A percentile compares a stretch with the other conserved stretches of the same genome.
phyloP scores from a whole-genome alignment of 2,329 filamentous ascomycete species.

The Monosporascus cannonballus region DNA sequence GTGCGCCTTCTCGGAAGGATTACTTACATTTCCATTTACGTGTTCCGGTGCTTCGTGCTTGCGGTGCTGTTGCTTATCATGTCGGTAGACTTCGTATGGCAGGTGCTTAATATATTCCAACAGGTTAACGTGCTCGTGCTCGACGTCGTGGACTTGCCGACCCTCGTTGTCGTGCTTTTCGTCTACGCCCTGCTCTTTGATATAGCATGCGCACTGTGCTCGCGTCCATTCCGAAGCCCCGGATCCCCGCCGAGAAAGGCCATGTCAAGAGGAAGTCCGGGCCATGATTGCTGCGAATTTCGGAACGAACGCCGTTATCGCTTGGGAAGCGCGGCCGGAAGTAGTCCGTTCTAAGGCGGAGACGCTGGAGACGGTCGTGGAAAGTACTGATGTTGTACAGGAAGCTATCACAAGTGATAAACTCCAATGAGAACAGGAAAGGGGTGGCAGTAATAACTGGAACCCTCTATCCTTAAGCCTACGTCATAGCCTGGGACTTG shows the following conservation, averaged over 20 bases:
- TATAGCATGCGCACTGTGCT: slow-evolving; percentile 80
- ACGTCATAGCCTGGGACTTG: slow-evolving; percentile 22
- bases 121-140: slow-evolving; percentile 81
- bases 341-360: slow-evolving; percentile 33
- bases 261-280: slow-evolving; percentile 70
- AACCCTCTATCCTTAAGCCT: slow-evolving; percentile 7
- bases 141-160: slow-evolving; percentile 64
- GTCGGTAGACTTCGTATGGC: slow-evolving; percentile 74
- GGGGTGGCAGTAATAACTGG: background rate
- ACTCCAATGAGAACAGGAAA: slow-evolving; percentile 1
- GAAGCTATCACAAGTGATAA: slow-evolving; percentile 1
- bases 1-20: slow-evolving; percentile 62
- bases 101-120: slow-evolving; percentile 58
- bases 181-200: slow-evolving; percentile 77
- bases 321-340: slow-evolving; percentile 70
- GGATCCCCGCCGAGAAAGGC: slow-evolving; percentile 75
- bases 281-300: slow-evolving; percentile 69
- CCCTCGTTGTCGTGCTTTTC: slow-evolving; percentile 62
- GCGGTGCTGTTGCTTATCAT: slow-evolving; percentile 70
- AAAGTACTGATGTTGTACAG: background rate
- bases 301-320: slow-evolving; percentile 70
- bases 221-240: slow-evolving; percentile 76
- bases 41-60: slow-evolving; percentile 67
- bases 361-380: slow-evolving; percentile 8
- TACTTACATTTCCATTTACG: slow-evolving; percentile 75